A percentile compares a stretch with the other conserved stretches of the same genome.
Evolutionary conservation across 208 protist genomes (phyloP).

Genomic region (Wallacemonas collosoma): DNA sequence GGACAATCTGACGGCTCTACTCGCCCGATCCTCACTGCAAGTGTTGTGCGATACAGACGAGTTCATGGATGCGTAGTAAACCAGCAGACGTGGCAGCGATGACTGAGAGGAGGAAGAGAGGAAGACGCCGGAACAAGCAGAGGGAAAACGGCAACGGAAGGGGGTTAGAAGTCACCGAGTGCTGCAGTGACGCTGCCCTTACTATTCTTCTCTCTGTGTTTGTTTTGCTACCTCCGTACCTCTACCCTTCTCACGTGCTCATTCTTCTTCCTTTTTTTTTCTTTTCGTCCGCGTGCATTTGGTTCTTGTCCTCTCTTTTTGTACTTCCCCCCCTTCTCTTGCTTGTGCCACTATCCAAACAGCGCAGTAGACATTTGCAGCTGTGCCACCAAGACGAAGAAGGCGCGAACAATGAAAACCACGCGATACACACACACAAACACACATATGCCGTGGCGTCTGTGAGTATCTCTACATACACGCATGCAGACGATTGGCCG

Average conservation of each 20-base stretch:
- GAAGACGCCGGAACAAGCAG: no score
- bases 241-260: no score
- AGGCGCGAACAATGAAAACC: not conserved
- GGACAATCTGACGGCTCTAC: conserved; percentile 45
- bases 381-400: not conserved
- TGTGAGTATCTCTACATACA: no score
- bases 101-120: no score
- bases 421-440: not conserved
- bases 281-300: conserved; percentile 3
- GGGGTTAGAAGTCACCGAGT: no score
- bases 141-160: no score
- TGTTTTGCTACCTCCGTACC: not conserved
- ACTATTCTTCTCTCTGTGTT: conserved; percentile 3
- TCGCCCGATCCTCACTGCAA: conserved; percentile 47
- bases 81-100: no score
- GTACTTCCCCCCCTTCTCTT: conserved; percentile 6
- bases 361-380: not conserved
- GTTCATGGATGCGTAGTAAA: conserved; percentile 27
- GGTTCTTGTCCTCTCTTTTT: conserved; percentile 13
- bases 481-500: no score
- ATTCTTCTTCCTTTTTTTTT: not conserved
- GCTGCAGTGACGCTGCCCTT: not conserved
- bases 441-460: not conserved
- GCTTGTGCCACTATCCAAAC: conserved; percentile 1
- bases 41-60: conserved; percentile 71